phyloP scores from a whole-genome alignment of 2,329 filamentous ascomycete genomes.

The Fusarium palustre region DNA sequence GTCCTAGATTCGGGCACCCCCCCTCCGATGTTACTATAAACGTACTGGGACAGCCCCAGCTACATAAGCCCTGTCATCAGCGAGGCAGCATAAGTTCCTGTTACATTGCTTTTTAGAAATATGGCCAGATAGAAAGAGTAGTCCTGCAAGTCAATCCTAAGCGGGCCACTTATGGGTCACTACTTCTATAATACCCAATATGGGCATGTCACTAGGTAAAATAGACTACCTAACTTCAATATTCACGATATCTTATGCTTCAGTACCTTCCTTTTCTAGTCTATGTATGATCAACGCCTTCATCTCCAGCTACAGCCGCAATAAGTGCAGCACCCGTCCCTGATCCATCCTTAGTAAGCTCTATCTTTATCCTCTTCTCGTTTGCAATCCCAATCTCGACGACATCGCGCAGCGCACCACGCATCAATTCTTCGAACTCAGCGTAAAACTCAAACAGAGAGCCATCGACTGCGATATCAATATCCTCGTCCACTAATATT shows the following conservation, averaged over 20 bases:
- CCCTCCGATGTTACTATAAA: not conserved
- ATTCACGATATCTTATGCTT: not conserved
- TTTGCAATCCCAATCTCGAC: not conserved
- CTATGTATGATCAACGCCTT: not conserved
- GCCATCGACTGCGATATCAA: conserved; percentile 7
- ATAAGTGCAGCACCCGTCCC: conserved; percentile 19
- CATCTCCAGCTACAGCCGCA: conserved; percentile 1
- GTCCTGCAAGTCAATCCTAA: not conserved
- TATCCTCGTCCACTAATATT: not conserved
- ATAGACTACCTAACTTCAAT: not conserved
- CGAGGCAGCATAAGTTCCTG: not conserved
- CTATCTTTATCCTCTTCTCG: conserved; percentile 12
- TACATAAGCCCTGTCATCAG: not conserved
- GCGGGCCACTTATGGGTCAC: not conserved
- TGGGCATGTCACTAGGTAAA: not conserved
- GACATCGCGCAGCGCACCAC: not conserved
- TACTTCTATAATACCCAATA: too few species aligned
- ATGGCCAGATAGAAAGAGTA: not conserved
- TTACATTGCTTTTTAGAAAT: not conserved
- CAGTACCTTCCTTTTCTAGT: not conserved
- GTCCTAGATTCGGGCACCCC: not conserved
- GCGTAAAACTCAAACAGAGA: conserved; percentile 13
- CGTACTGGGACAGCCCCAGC: not conserved
- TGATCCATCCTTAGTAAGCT: conserved; percentile 15
- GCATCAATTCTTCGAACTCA: conserved; percentile 12